Base-by-base conservation (phyloP, 1,284 basidiomycete species). In the Termitomyces sp. region DNA sequence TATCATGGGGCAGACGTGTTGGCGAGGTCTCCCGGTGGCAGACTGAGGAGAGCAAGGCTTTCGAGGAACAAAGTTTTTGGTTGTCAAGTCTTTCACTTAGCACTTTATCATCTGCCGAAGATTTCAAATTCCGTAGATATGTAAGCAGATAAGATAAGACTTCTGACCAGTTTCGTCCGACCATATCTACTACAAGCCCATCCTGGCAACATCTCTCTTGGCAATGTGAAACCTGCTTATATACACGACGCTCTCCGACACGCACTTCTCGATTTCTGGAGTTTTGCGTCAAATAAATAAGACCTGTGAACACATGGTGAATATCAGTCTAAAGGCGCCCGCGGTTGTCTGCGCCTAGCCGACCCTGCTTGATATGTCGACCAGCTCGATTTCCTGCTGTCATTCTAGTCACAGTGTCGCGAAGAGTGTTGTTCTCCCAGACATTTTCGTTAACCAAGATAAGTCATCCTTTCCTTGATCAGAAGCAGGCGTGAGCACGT, bases 91-190 rank as follows among this genome's bases (percentile, higher is more conserved):
- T 5, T 43, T 41, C 13, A 24, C n/a, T n/a, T n/a, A n/a, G n/a
- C n/a, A n/a, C 24, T 5, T 24, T 24, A 24, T 24, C 24, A 24
- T 24, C 30, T 21, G 28, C 19, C 31, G 9, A 36, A 1, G 30
- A 9, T 34, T 33, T 19, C 33, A 17, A 5, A 28, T 44, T n/a
- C 34, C 34, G 34, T 40, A 12, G 12, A 5, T 28, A 10, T 12
- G 15, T 48, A 48, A 48, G 47, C 47, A 48, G 47, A 48, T 48
- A 38, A 48, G 46, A 48, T 48, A 36, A 48, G 43, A 45, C 13
- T 6, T 13, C 19, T 1, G 2, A 24, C 24, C n/a, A n/a, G n/a
- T n/a, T n/a, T n/a, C n/a, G n/a, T n/a, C n/a, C n/a, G n/a, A n/a
- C n/a, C n/a, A n/a, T n/a, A n/a, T n/a, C n/a, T n/a, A n/a, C n/a